Conservation (phyloP, 345 rosid species). For the Moricandia moricandioides region DNA sequence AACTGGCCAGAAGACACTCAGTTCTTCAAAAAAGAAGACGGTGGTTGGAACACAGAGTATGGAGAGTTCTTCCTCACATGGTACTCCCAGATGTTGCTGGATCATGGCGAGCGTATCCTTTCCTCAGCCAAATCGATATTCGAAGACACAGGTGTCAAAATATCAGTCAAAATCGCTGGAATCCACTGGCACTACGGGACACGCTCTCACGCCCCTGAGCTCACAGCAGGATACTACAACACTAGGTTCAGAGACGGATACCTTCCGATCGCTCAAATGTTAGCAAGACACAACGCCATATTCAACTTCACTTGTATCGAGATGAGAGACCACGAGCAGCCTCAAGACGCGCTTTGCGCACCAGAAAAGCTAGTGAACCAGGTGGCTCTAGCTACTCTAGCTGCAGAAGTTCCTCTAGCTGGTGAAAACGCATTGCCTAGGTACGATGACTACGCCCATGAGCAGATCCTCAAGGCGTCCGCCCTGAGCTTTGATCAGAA, state of each 20-base stretch:
- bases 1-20: conserved; percentile 96
- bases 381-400: conserved; percentile 70
- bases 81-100: conserved; percentile 87
- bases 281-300: conserved; percentile 78
- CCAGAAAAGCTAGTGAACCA: conserved; percentile 95
- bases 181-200: conserved; percentile 99
- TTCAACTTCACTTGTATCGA: conserved; percentile 97
- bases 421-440: conserved; percentile 95
- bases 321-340: conserved; percentile 97
- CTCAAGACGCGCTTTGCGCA: conserved; percentile 87
- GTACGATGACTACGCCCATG: conserved; percentile 67
- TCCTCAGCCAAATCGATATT: conserved; percentile 61
- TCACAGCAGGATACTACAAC: conserved; percentile 96
- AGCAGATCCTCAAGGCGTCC: conserved; percentile 70
- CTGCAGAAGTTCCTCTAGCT: conserved; percentile 71
- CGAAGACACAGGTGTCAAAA: conserved; percentile 50
- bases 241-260: conserved; percentile 86
- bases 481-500: conserved; percentile 50
- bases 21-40: conserved; percentile 75
- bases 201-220: conserved; percentile 95
- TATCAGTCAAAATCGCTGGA: conserved; percentile 89
- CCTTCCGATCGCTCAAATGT: conserved; percentile 88
- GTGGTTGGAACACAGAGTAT: conserved; percentile 76
- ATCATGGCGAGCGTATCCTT: conserved; percentile 77
- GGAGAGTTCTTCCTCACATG: conserved; percentile 91